These are phyloP conservation scores for Xanthoconium separans DNA, from an alignment of 1,284 basidiomycete genomes.

Conservation along the genomic window DNA sequence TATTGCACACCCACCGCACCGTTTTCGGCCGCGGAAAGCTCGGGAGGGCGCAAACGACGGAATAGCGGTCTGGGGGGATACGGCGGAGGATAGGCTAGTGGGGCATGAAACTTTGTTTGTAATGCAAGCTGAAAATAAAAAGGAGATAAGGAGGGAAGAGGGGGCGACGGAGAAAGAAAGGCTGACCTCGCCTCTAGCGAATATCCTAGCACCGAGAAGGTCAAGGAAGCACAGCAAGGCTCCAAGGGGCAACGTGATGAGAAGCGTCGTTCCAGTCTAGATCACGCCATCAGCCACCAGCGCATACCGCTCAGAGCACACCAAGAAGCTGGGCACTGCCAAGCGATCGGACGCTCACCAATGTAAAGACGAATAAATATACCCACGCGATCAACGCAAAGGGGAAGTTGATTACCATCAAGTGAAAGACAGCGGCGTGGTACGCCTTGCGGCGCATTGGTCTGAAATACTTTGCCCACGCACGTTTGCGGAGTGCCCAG, in stretches of 20 bases:
- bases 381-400: slow-evolving; percentile 70
- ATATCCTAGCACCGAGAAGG: slow-evolving; percentile 65
- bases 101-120: slow-evolving; percentile 68
- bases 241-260: slow-evolving; percentile 74
- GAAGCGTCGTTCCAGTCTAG: slow-evolving; percentile 71
- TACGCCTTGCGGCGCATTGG: slow-evolving; percentile 56
- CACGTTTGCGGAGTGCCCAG: slow-evolving; percentile 30
- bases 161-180: slow-evolving; percentile 3
- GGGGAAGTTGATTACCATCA: slow-evolving; percentile 71
- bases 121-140: slow-evolving; percentile 50
- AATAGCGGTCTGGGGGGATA: slow-evolving; percentile 69
- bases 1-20: slow-evolving; percentile 37
- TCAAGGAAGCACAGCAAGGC: slow-evolving; percentile 74
- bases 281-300: slow-evolving; percentile 15
- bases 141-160: slow-evolving; percentile 6
- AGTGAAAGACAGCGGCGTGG: slow-evolving; percentile 62
- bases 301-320: slow-evolving; percentile 4
- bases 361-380: slow-evolving; percentile 73
- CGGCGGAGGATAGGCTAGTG: slow-evolving; percentile 55
- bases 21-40: slow-evolving; percentile 49
- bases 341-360: slow-evolving; percentile 47
- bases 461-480: slow-evolving; percentile 59
- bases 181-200: slow-evolving; percentile 67
- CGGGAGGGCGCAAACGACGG: slow-evolving; percentile 52
- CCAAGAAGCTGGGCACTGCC: slow-evolving; percentile 6